Evolutionary conservation across 352 stramenopile species (phyloP).

Genomic region (Phytopythium aichiense): DNA sequence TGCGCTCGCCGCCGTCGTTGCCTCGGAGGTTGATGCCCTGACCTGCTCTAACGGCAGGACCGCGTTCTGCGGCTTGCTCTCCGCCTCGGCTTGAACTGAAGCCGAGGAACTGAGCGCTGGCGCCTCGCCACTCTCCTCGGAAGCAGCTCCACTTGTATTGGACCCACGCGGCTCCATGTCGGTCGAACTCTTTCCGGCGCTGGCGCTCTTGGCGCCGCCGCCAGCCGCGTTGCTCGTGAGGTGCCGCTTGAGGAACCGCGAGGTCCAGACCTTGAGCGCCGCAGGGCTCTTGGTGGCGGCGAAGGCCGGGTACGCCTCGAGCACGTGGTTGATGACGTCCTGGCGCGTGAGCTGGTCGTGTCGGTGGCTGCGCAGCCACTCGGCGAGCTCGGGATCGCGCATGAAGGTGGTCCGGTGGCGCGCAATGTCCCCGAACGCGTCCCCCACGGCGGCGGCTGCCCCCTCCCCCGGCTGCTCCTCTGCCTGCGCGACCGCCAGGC

Average conservation of each 20-base stretch:
- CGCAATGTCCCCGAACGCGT: background rate
- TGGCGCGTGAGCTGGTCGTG: slow-evolving; percentile 48
- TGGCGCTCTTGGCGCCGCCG: background rate
- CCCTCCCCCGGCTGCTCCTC: background rate
- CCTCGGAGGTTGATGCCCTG: background rate
- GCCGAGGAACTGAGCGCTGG: background rate
- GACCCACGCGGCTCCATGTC: background rate
- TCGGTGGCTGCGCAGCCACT: slow-evolving; percentile 46
- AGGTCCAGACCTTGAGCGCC: slow-evolving; percentile 60
- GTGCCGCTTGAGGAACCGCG: slow-evolving; percentile 64
- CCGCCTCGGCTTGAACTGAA: background rate
- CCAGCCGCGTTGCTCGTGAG: slow-evolving; percentile 11
- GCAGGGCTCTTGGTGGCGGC: slow-evolving; percentile 44
- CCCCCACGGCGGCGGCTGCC: slow-evolving; percentile 3
- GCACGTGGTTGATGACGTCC: slow-evolving; percentile 58
- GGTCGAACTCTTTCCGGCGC: background rate
- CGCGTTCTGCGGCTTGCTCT: background rate
- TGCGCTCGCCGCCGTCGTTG: background rate
- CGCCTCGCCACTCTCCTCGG: background rate
- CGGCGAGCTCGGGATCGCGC: slow-evolving; percentile 34
- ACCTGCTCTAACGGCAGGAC: background rate
- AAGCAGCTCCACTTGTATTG: background rate
- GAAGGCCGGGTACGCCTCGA: slow-evolving; percentile 50
- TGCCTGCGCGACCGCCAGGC: background rate
- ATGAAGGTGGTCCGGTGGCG: slow-evolving; percentile 15